Evolutionary conservation across 2,329 filamentous ascomycete species (phyloP), one percentile per base, ranked within the genome.

Genomic region (Curvularia lunata): DNA sequence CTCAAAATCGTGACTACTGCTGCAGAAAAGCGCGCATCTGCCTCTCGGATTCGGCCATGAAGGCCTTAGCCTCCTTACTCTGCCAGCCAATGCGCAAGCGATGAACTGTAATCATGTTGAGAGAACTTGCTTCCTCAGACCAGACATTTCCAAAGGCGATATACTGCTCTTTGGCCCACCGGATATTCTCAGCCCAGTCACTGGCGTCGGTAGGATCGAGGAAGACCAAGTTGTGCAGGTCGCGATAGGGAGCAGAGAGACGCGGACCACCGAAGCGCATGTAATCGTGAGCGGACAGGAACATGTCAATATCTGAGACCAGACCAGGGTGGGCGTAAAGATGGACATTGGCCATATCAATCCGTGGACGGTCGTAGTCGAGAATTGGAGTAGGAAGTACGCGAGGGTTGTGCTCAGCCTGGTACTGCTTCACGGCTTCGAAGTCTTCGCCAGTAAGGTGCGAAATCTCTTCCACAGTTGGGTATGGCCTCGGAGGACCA

Each of bases 101-200:
- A 42, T 67, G 61, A 48, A 56, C 40, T 0, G 62, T 65, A 32
- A 75, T 70, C 1, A 38, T n/a, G 52, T 69, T 64, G 8, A 73
- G 62, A 37, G 69, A 62, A 3, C 63, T 60, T 5, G 63, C 65
- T 42, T 68, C 68, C 63, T 74, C 71, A 7, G 62, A 70, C 71
- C 72, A 75, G 1, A 67, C 42, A 18, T 56, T 58, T 1, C 64
- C 67, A 52, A 61, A 75, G 12, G 48, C 2, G 12, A 8, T 7
- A n/a, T 59, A 58, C 54, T 75, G 71, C 58, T 74, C 60, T 48
- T 71, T 72, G 7, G 69, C 68, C 70, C 72, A 75, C 12, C 71
- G 66, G 3, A 75, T 64, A n/a, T 72, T 73, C 59, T 75, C 73
- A 0, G 70, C 71, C 68, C 68, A 73, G 10, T 72, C 72, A 43